phyloP scores from a whole-genome alignment of 2,329 filamentous ascomycete genomes.

The Claviceps cyperi region DNA sequence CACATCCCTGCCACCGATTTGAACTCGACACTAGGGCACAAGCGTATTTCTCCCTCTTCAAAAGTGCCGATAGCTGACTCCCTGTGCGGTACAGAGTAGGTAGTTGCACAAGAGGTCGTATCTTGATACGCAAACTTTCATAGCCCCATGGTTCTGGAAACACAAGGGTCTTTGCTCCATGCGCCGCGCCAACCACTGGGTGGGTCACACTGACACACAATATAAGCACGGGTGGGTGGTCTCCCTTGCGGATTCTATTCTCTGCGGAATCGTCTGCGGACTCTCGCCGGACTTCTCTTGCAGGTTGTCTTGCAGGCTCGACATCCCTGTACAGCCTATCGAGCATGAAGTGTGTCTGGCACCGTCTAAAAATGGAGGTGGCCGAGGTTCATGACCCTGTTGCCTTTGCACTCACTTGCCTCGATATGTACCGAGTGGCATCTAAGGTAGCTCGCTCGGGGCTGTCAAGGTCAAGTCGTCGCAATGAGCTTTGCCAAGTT shows the following conservation, averaged over 20 bases:
- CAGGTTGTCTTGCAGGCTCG: background rate
- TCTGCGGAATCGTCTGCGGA: too few relatives aligned
- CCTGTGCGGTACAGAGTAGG: background rate
- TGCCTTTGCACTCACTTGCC: background rate
- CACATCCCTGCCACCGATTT: background rate
- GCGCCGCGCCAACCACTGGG: background rate
- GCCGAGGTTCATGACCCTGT: background rate
- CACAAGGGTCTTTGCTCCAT: background rate
- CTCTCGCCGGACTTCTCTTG: too few relatives aligned
- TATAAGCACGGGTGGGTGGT: background rate
- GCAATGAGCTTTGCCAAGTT: background rate
- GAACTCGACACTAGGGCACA: background rate
- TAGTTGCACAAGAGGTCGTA: conserved; percentile 2
- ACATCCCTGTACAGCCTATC: background rate
- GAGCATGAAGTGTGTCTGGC: background rate
- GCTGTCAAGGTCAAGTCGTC: background rate
- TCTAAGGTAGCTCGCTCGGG: background rate
- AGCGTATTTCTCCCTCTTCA: background rate
- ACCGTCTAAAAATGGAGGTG: background rate
- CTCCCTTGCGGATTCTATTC: background rate
- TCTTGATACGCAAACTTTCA: conserved; percentile 1
- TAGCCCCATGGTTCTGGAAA: background rate
- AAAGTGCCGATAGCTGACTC: background rate
- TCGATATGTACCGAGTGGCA: background rate
- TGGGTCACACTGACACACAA: background rate